Evolutionary conservation across 2,329 filamentous ascomycete genomes (phyloP), one percentile per base, ranked within the genome.

Genomic region (Mycosphaerella sp.): DNA sequence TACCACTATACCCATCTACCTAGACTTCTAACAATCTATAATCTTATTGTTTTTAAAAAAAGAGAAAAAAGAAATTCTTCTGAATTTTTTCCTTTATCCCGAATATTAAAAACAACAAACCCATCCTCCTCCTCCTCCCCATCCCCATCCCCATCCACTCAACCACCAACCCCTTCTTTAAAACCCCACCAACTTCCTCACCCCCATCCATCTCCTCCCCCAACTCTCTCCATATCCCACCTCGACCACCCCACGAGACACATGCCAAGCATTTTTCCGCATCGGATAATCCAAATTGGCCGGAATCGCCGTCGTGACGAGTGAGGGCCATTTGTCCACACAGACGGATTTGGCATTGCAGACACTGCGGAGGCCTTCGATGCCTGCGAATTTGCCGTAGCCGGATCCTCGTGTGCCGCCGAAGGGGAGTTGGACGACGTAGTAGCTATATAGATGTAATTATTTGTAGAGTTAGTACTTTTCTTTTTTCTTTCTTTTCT

Each of bases 361-460:
- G 51, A 98, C 68, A 3, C 84, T 85, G 36, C 89, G 79, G 21
- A 98, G 73, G 0, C 93, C 93, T 69, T 98, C 93, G 61, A 87
- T 84, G 23, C 90, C 93, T 0, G 89, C 92, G 72, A 98, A 98
- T 2, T 92, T 80, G 1, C 93, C 93, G 69, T 97, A 97, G 0
- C 76, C 93, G 23, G 87, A 95, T 1, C 90, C 92, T 54, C 82
- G 83, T n/a, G 88, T 83, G 51, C 91, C 93, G 38, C 93, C 93
- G 71, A 98, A 98, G 0, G 93, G 93, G 39, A 98, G 74, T 72
- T 95, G 90, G 6, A 95, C 91, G 49, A 92, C 89, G 68, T 98
- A 98, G 71, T 84, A 96, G 21, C 48, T 51, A 26, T 42, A 31
- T 29, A 41, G 14, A 40, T 41, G 4, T 11, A 26, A 17, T 17